Evolutionary conservation across 805 yeast species (phyloP).

Genomic region (Metschnikowia hibisci): DNA sequence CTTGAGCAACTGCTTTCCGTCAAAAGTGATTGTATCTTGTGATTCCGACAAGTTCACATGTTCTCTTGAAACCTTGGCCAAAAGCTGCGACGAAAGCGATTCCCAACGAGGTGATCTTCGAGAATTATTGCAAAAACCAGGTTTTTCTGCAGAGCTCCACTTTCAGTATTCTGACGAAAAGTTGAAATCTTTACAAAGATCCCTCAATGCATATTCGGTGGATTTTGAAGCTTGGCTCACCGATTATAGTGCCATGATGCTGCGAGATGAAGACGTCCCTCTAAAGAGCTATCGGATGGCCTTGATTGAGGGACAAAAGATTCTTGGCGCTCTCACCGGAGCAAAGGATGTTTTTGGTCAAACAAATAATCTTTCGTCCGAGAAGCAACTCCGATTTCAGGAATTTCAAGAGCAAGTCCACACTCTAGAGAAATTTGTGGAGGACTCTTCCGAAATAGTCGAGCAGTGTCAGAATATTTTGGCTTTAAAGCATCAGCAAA

Average conservation of each 20-base stretch:
- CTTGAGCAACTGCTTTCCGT: constrained; percentile 49
- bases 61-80: constrained; percentile 19
- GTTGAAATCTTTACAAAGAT: constrained; percentile 34
- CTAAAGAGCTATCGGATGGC: constrained; percentile 43
- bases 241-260: constrained; percentile 40
- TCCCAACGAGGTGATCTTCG: background rate
- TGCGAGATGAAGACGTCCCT: constrained; percentile 41
- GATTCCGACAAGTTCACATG: constrained; percentile 22
- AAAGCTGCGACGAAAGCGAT: background rate
- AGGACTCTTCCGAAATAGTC: constrained; percentile 47
- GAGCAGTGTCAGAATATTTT: constrained; percentile 53
- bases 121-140: background rate
- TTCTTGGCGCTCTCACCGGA: constrained; percentile 37
- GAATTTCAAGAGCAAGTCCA: constrained; percentile 22
- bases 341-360: constrained; percentile 13
- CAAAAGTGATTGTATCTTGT: constrained; percentile 43
- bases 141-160: constrained; percentile 40
- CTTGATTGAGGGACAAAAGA: constrained; percentile 53
- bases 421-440: constrained; percentile 40
- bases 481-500: constrained; percentile 48
- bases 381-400: constrained; percentile 6
- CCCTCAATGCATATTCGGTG: constrained; percentile 39
- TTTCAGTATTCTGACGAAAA: constrained; percentile 51
- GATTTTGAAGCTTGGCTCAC: constrained; percentile 51
- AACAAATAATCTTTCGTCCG: constrained; percentile 8